Percentiles rank a stretch among this genome's conserved stretches.
Conservation (phyloP, 208 protist species). For the Tritrichomonas musculus region DNA sequence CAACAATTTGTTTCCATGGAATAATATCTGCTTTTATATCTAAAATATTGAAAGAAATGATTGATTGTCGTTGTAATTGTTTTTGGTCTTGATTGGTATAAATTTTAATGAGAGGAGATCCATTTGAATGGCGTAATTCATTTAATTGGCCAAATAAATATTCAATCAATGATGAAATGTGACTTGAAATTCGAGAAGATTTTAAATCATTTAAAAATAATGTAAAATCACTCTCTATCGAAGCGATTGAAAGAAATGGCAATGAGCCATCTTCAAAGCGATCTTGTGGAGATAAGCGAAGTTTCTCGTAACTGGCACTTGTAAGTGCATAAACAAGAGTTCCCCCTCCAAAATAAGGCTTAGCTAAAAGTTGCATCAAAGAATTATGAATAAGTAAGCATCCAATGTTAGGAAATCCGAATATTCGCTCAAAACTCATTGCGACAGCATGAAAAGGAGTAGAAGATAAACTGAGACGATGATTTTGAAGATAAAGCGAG, state of each 20-base stretch:
- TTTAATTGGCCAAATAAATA: not conserved
- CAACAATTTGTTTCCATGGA: not conserved
- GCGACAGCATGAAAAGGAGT: not conserved
- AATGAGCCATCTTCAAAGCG: constrained; percentile 17
- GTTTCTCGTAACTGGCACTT: not conserved
- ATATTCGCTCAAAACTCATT: not conserved
- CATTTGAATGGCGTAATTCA: not conserved
- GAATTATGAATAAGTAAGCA: not conserved
- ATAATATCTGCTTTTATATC: not conserved
- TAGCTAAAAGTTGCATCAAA: not conserved
- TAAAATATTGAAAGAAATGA: not conserved
- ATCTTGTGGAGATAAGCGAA: not conserved
- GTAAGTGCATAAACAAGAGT: not conserved
- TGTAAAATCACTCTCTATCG: not conserved
- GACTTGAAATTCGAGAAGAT: too few relatives aligned
- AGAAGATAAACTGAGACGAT: not conserved
- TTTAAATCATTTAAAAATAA: not conserved
- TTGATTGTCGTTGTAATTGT: too few relatives aligned
- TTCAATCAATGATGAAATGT: not conserved
- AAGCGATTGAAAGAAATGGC: not conserved
- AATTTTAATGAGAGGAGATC: not conserved
- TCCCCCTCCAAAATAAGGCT: constrained; percentile 14
- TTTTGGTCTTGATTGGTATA: not conserved
- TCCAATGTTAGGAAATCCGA: not conserved
- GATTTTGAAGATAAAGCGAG: not conserved